Base-by-base conservation (phyloP, 2,329 filamentous ascomycete genomes). In the Penicillium oxalicum region DNA sequence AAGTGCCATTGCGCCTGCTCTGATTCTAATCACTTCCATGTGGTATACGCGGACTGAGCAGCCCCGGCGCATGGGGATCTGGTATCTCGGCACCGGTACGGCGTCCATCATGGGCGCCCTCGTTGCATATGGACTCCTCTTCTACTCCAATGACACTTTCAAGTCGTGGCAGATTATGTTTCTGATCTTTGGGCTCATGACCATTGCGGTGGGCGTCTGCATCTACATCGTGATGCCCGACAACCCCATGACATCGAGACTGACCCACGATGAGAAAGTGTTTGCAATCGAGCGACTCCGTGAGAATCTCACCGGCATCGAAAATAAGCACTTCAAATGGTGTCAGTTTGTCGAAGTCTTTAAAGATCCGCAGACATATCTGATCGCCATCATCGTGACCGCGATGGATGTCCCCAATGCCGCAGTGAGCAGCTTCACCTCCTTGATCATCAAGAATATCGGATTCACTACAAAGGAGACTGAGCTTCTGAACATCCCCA, bases 71-170 rank as follows among this genome's bases (percentile, higher is more conserved):
- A 75, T 82, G 9, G 79, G 78, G 0, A 75, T 76, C 37, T 85
- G 81, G 82, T 84, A 84, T 53, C 70, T 78, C 4, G 80, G 77
- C 0, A 82, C 76, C 29, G 78, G 78, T 0, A 60, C 73, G 0
- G 76, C 76, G 1, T 77, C 74, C 8, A 80, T 82, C 44, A 63
- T 80, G 28, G 79, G 77, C 0, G 76, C 74, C 0, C 67, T 74
- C 2, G 64, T 79, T n/a, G 77, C 79, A 0, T 80, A 73, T 48
- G 78, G 76, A 0, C 68, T 82, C n/a, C 76, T 76, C 3, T 75
- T 78, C 45, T 76, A 79, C 45, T 56, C 68, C 6, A 63, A 58
- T 11, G 57, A 63, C 44, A 49, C 57, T 8, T 70, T 76, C 53
- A 67, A 66, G 34, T 64, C 68, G 34, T 77, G 74, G 74, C 73